These are phyloP conservation scores for Ilex paraguariensis DNA, from an alignment of 305 asterid species.

Conservation along the genomic window DNA sequence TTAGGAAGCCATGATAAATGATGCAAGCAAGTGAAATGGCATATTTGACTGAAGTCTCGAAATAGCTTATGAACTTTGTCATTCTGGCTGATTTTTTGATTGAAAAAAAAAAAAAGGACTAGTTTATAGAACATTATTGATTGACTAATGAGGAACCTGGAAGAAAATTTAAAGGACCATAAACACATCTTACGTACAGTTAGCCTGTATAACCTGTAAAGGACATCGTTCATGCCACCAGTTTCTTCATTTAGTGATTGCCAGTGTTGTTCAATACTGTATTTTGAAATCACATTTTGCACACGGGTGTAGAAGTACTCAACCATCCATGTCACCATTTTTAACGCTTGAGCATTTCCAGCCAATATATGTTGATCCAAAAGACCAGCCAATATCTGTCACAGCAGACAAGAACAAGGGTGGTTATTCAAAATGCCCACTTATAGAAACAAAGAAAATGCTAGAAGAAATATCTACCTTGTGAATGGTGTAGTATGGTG, in stretches of 20 bases:
- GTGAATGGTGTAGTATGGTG: slow-evolving; percentile 7
- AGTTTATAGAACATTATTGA: background rate
- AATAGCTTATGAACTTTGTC: too few relatives aligned
- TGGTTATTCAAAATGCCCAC: too few relatives aligned
- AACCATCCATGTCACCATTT: background rate
- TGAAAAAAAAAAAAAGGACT: too few relatives aligned
- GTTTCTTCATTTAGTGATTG: slow-evolving; percentile 1
- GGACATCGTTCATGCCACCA: slow-evolving; percentile 3
- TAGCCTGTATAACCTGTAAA: background rate
- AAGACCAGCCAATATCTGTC: slow-evolving; percentile 4
- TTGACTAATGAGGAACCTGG: background rate
- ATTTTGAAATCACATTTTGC: background rate
- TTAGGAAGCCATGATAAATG: too few relatives aligned
- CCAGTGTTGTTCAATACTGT: slow-evolving; percentile 1
- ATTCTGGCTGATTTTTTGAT: background rate
- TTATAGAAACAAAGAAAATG: background rate
- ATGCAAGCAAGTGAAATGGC: too few relatives aligned
- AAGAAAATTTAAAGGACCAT: background rate
- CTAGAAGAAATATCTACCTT: background rate
- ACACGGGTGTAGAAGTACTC: slow-evolving; percentile 1
- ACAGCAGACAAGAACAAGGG: background rate
- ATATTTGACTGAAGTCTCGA: too few relatives aligned
- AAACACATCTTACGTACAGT: background rate
- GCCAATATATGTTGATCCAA: slow-evolving; percentile 1
- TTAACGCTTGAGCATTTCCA: background rate